Conservation (phyloP, 1,139 yeast genomes). For the Taiozyma sp. region DNA sequence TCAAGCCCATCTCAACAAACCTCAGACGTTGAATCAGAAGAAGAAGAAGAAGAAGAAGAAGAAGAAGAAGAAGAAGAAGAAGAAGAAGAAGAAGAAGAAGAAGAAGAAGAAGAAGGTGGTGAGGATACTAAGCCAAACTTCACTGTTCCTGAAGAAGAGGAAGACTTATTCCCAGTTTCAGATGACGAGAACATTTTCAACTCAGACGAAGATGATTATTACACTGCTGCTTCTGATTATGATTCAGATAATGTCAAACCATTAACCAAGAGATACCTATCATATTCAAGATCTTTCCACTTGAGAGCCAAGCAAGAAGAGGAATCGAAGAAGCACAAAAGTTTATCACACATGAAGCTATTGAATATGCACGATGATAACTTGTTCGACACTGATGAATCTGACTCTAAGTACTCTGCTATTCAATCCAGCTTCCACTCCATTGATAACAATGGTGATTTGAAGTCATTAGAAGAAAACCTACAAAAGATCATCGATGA, state of each 20-base stretch:
- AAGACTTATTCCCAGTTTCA: constrained; percentile 11
- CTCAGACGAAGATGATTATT: constrained; percentile 22
- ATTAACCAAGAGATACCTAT: constrained; percentile 4
- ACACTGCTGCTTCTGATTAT: constrained; percentile 22
- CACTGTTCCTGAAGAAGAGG: constrained; percentile 12
- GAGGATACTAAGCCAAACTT: constrained; percentile 1
- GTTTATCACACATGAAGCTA: constrained; percentile 1
- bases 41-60: constrained; percentile 1
- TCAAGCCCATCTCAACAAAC: neutral
- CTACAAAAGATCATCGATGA: constrained; percentile 23
- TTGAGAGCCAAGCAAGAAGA: constrained; percentile 6
- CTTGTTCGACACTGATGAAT: constrained; percentile 13
- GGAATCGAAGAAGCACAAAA: neutral
- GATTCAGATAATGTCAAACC: constrained; percentile 13
- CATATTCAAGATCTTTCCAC: constrained; percentile 9
- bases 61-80: no score
- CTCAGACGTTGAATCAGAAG: constrained; percentile 1
- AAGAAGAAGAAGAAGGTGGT: no score
- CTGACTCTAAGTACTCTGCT: constrained; percentile 13
- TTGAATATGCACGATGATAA: constrained; percentile 2
- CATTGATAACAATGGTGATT: constrained; percentile 10
- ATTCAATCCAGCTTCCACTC: constrained; percentile 3
- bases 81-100: no score
- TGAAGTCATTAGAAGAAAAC: constrained; percentile 23
- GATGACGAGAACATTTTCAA: constrained; percentile 22